Base-by-base conservation (phyloP, 371 early-diverging fungal species). In the Gilbertella persicaria region DNA sequence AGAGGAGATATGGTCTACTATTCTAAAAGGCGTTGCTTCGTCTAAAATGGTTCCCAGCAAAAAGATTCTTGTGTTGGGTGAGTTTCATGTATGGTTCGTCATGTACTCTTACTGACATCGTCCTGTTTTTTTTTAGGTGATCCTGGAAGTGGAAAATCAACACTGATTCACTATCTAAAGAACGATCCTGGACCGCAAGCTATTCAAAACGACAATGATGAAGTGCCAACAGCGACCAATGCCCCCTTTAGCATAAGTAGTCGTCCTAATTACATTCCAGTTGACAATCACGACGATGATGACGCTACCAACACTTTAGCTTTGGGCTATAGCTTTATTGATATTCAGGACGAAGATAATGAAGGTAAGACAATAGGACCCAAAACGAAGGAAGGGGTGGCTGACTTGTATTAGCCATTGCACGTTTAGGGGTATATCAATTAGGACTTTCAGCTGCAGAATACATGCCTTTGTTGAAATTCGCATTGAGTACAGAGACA, bases 351-450 rank as follows among this genome's bases (percentile, higher is more conserved):
- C 58, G 89, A 89, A 61, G 94, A 94, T 60, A 86, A 84, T 53
- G 87, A 84, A 78, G 88, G 89, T 83, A 75, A 16, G 33, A 17
- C 24, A 19, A 5, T 12, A 4, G 47, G 12, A 49, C 16, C 49
- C 17, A 26, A 21, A 41, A 48, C 26, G 17, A 20, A 26, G 38
- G 38, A 51, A 20, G 16, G 16, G 26, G 23, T 13, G 29, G 28
- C 9, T 42, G 26, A 28, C 24, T 26, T 21, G 1, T 19, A 29
- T 23, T 87, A 56, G 85, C 85, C 8, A 75, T 93, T 51, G 92
- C 93, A n/a, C 80, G 95, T 7, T 69, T 95, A 19, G 92, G 93
- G 8, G 59, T 94, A 28, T 94, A 90, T 76, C 92, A 91, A 68
- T 71, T 95, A 47, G 86, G 94, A 16, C 83, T 87, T 44, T 83